phyloP scores from a whole-genome alignment of 2,329 filamentous ascomycete species.

The Pestalotiopsis sp. region DNA sequence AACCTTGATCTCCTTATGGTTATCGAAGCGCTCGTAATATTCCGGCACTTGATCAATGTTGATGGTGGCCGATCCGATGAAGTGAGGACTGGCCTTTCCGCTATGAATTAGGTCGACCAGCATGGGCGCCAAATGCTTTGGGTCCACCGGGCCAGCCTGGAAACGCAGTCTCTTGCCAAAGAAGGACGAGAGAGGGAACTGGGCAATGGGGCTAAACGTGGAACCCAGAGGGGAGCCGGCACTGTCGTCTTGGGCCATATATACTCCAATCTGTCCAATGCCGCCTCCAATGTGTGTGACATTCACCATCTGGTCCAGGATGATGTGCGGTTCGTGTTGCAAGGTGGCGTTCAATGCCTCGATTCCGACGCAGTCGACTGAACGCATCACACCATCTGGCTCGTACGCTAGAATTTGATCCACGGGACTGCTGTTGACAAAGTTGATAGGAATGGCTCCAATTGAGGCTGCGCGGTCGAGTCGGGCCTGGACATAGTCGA shows the following conservation, averaged over 20 bases:
- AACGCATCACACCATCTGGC: background rate
- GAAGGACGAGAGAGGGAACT: background rate
- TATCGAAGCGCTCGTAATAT: background rate
- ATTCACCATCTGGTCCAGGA: background rate
- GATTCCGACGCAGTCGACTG: background rate
- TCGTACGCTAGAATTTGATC: background rate
- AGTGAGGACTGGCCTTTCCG: background rate
- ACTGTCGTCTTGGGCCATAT: background rate
- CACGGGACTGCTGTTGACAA: background rate
- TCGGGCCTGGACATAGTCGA: constrained; percentile 63
- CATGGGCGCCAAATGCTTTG: background rate
- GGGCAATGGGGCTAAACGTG: background rate
- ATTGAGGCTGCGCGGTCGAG: constrained; percentile 39
- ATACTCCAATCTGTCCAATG: background rate
- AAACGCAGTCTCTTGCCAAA: background rate
- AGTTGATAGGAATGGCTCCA: background rate
- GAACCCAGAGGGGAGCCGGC: background rate
- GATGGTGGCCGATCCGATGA: background rate
- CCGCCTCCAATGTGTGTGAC: background rate
- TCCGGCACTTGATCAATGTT: background rate
- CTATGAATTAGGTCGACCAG: background rate
- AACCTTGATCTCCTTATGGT: background rate
- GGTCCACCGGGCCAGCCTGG: background rate
- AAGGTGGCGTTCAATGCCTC: background rate
- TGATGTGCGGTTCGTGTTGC: background rate